Evolutionary conservation across 148 eudicot genomes (phyloP).

Genomic region (Agrostemma githago): DNA sequence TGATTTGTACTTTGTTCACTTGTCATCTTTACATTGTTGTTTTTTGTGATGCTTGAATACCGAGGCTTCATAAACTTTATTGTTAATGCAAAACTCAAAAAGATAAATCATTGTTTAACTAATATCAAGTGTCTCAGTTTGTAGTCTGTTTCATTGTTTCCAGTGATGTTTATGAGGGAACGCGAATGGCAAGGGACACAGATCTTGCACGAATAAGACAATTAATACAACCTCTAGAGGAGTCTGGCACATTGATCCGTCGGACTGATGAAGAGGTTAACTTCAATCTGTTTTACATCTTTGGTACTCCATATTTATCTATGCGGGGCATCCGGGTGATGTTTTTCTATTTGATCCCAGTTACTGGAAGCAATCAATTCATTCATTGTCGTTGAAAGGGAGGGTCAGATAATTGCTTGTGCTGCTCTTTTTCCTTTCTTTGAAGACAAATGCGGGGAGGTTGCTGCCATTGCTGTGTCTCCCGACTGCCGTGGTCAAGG

Average conservation of each 20-base stretch:
- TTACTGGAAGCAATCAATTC: slow-evolving; percentile 58
- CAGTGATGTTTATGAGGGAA: slow-evolving; percentile 98
- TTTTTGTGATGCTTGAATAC: neutral
- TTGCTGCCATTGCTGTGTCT: slow-evolving; percentile 95
- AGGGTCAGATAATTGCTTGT: slow-evolving; percentile 72
- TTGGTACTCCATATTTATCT: neutral
- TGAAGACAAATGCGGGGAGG: slow-evolving; percentile 83
- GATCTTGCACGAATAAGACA: slow-evolving; percentile 71
- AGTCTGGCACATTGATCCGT: slow-evolving; percentile 76
- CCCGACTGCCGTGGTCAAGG: slow-evolving; percentile 97
- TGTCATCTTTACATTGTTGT: too few relatives aligned
- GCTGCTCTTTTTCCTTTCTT: slow-evolving; percentile 19
- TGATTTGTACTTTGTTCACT: neutral
- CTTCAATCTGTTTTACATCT: neutral
- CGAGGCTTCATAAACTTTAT: neutral
- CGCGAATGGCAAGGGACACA: slow-evolving; percentile 63
- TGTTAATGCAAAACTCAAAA: neutral
- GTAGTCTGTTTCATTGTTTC: neutral
- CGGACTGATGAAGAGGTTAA: slow-evolving; percentile 83
- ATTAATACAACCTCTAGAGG: slow-evolving; percentile 71
- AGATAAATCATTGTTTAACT: neutral
- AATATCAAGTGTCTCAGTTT: neutral
- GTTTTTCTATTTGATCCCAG: slow-evolving; percentile 23
- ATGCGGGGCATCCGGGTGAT: neutral
- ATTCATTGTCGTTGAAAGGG: slow-evolving; percentile 90